phyloP scores from a whole-genome alignment of 345 rosid species.

The Carallia brachiata region DNA sequence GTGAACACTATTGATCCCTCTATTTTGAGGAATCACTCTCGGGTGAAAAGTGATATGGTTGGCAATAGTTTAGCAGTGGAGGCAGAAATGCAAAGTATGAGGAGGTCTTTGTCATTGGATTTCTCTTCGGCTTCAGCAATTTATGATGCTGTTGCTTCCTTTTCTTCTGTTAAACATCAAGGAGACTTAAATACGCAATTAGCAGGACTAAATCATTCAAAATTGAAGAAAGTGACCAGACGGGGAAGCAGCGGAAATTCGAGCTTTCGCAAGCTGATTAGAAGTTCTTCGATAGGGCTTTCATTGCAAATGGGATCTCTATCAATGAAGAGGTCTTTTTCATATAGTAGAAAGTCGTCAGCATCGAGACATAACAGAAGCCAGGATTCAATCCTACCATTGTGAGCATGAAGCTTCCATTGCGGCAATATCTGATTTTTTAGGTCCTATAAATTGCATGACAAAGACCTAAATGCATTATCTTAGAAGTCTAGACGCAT shows the following conservation, averaged over 20 bases:
- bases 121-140: conserved; percentile 28
- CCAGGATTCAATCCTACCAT: conserved; percentile 27
- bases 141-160: conserved; percentile 13
- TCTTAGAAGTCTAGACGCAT: not conserved
- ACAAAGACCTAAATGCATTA: not conserved
- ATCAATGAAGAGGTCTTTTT: conserved; percentile 39
- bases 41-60: conserved; percentile 30
- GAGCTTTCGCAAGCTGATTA: conserved; percentile 30
- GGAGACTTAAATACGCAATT: conserved; percentile 2
- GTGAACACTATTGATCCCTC: conserved; percentile 1
- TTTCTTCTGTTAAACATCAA: conserved; percentile 7
- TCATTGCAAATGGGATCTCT: conserved; percentile 38
- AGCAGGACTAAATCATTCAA: conserved; percentile 15
- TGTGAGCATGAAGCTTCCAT: conserved; percentile 3
- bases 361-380: conserved; percentile 32
- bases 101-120: conserved; percentile 61
- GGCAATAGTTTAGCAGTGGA: conserved; percentile 14
- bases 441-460: not conserved
- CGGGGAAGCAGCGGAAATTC: conserved; percentile 20
- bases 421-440: not conserved
- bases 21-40: conserved; percentile 13
- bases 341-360: conserved; percentile 38
- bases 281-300: conserved; percentile 34
- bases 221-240: conserved; percentile 17
- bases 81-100: conserved; percentile 27